These are phyloP conservation scores for Alternaria postmessia DNA, from an alignment of 2,329 filamentous ascomycete genomes.

Conservation along the genomic window DNA sequence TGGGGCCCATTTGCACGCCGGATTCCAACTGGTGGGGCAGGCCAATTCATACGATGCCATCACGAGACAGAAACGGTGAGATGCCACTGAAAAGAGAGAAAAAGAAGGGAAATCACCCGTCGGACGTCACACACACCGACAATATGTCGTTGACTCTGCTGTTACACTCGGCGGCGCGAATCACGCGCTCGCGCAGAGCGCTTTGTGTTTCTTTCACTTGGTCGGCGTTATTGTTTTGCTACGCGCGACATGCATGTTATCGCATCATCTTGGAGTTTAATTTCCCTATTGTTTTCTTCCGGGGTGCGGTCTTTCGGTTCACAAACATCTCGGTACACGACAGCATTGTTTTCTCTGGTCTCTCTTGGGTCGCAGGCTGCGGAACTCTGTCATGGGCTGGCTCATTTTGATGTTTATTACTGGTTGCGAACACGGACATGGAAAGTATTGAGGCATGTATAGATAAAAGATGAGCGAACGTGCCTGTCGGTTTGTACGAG, in stretches of 20 bases:
- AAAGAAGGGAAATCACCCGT: not conserved
- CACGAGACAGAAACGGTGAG: not conserved
- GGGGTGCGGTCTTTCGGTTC: constrained; percentile 6
- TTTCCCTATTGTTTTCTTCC: constrained; percentile 6
- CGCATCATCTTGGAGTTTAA: constrained; percentile 30
- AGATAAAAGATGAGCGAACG: constrained; percentile 16
- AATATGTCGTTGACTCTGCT: constrained; percentile 10
- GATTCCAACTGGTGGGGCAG: not conserved
- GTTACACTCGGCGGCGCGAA: constrained; percentile 13
- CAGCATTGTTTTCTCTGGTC: constrained; percentile 17
- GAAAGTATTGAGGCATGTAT: constrained; percentile 14
- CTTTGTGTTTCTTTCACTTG: constrained; percentile 10
- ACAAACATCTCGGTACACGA: constrained; percentile 16
- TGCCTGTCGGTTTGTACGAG: not conserved
- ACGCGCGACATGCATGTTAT: constrained; percentile 17
- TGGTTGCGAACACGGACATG: not conserved
- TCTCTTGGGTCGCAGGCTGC: constrained; percentile 12
- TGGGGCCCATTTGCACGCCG: not conserved
- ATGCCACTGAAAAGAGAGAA: not conserved
- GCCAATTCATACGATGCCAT: not conserved
- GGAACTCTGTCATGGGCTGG: constrained; percentile 16
- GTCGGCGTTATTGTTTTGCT: constrained; percentile 16
- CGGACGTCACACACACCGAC: not conserved
- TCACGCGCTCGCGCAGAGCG: constrained; percentile 13
- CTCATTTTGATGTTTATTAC: constrained; percentile 22